Conservation (phyloP, 306 rosid species). For the Cicer pinnatifidum region DNA sequence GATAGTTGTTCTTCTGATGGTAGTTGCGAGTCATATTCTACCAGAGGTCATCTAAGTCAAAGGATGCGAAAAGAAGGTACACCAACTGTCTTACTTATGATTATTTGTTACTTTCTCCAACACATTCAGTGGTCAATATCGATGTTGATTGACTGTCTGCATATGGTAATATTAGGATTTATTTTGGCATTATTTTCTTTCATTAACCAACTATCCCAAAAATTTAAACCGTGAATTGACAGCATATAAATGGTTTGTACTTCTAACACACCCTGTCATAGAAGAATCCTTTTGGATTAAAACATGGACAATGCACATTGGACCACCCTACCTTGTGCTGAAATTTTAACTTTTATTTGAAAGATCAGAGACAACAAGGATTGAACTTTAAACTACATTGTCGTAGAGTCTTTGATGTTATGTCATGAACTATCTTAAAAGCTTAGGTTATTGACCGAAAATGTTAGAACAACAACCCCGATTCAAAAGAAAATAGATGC, state of each 20-base stretch:
- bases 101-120: neutral
- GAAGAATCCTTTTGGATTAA: too few species aligned
- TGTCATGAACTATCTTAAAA: neutral
- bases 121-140: too few species aligned
- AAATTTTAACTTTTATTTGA: neutral
- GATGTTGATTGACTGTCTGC: neutral
- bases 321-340: neutral
- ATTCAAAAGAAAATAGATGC: too few species aligned
- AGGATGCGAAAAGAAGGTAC: constrained; percentile 97
- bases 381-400: neutral
- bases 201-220: neutral
- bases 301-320: neutral
- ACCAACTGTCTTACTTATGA: constrained; percentile 19
- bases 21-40: constrained; percentile 50
- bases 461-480: too few species aligned
- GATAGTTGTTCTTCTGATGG: constrained; percentile 49
- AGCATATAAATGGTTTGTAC: neutral
- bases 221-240: too few species aligned
- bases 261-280: neutral
- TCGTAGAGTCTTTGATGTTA: neutral
- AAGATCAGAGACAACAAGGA: neutral
- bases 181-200: constrained; percentile 2
- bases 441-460: neutral
- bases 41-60: constrained; percentile 79
- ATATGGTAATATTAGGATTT: constrained; percentile 21